A percentile compares a stretch with the other conserved stretches of the same genome.
Evolutionary conservation across 2,329 filamentous ascomycete genomes (phyloP).

Genomic region (Hypoxylon sp.): DNA sequence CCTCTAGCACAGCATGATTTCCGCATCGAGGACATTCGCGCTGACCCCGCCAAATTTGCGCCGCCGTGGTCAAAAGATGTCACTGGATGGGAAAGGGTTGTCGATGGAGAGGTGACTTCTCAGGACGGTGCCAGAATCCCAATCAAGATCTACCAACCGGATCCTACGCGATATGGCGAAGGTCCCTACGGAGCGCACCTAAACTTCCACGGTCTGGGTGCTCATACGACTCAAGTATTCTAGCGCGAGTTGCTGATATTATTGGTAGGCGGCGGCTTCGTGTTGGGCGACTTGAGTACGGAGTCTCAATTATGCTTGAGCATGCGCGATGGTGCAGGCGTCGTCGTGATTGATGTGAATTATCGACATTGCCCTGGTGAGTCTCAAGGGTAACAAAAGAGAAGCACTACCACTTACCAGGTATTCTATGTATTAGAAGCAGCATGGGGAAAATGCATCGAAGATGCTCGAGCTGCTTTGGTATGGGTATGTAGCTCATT

Average conservation of each 20-base stretch:
- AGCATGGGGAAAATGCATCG: conserved; percentile 54
- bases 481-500: conserved; percentile 51
- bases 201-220: conserved; percentile 53
- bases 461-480: conserved; percentile 56
- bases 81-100: conserved; percentile 49
- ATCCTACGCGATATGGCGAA: conserved; percentile 47
- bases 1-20: conserved; percentile 42
- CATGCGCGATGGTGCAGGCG: conserved; percentile 55
- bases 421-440: conserved; percentile 45
- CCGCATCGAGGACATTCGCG: conserved; percentile 51
- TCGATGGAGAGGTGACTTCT: conserved; percentile 48
- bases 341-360: conserved; percentile 57
- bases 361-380: conserved; percentile 58
- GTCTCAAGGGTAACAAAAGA: conserved; percentile 1
- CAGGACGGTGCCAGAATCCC: conserved; percentile 51
- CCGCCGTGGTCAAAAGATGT: conserved; percentile 49
- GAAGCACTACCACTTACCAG: not conserved
- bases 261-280: conserved; percentile 54
- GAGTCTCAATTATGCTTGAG: conserved; percentile 54
- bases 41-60: conserved; percentile 48
- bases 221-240: not conserved
- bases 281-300: conserved; percentile 53
- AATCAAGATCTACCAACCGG: conserved; percentile 54
- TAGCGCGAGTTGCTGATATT: not conserved
- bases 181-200: conserved; percentile 54